Conservation (phyloP, 352 stramenopile species). For the Pythium rhizo-oryzae region DNA sequence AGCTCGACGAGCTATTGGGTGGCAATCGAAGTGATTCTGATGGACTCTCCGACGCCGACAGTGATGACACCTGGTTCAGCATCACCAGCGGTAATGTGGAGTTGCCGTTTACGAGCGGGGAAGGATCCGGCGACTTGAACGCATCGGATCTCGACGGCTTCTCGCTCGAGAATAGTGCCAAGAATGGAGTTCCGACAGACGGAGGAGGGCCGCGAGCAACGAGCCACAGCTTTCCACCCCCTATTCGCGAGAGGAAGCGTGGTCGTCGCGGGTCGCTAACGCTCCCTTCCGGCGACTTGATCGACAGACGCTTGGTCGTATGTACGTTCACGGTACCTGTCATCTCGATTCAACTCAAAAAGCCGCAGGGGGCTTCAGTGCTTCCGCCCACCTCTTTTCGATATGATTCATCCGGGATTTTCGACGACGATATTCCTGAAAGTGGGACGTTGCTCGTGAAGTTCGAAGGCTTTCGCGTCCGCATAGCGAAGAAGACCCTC, state of each 20-base stretch:
- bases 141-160: conserved; percentile 25
- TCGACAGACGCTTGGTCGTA: conserved; percentile 74
- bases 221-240: background rate
- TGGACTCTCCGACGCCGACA: conserved; percentile 70
- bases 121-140: background rate
- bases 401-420: conserved; percentile 43
- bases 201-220: background rate
- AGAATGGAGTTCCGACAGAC: background rate
- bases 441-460: conserved; percentile 77
- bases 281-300: conserved; percentile 43
- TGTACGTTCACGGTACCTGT: conserved; percentile 83
- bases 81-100: conserved; percentile 76
- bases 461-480: conserved; percentile 82
- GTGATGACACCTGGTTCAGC: conserved; percentile 91
- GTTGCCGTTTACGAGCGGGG: background rate
- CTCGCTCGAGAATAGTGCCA: conserved; percentile 10
- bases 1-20: conserved; percentile 15
- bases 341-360: conserved; percentile 82
- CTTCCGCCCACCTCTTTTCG: conserved; percentile 55
- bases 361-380: conserved; percentile 48
- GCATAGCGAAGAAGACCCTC: conserved; percentile 79
- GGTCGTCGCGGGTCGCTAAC: conserved; percentile 25
- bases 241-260: conserved; percentile 10
- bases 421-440: conserved; percentile 55
- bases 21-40: conserved; percentile 42